A percentile compares a stretch with the other conserved stretches of the same genome.
Evolutionary conservation across 306 rosid species (phyloP).

Genomic region (Trichosanthes cucumerina): DNA sequence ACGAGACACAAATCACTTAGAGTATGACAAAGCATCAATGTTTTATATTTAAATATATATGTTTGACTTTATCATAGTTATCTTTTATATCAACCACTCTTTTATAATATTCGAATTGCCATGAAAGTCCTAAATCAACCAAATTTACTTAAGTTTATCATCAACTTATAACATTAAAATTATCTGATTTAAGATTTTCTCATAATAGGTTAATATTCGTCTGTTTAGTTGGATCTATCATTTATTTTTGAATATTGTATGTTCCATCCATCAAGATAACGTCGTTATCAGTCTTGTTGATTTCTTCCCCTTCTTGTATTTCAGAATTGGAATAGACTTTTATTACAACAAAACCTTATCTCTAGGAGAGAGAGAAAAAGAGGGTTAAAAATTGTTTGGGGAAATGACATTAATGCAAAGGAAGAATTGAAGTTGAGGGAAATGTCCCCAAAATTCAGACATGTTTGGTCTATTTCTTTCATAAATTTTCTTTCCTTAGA

Average conservation of each 20-base stretch:
- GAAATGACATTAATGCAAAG: background rate
- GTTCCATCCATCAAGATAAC: background rate
- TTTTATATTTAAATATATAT: background rate
- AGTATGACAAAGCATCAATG: background rate
- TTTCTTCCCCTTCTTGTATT: background rate
- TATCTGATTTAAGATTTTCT: background rate
- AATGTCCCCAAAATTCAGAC: slow-evolving; percentile 17
- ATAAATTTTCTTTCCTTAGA: background rate
- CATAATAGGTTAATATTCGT: background rate
- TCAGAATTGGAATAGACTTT: background rate
- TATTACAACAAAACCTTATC: background rate
- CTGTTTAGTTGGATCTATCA: background rate
- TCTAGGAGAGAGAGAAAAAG: background rate
- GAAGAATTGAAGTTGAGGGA: slow-evolving; percentile 5
- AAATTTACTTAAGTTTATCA: background rate
- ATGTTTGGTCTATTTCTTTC: slow-evolving; percentile 18
- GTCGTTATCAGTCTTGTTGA: background rate
- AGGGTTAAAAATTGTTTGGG: background rate
- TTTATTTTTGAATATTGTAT: background rate
- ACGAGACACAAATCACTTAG: background rate
- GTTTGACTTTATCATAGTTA: background rate
- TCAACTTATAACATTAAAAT: background rate
- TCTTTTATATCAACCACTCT: background rate
- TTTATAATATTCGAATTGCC: background rate
- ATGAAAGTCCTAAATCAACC: background rate